Base-by-base conservation (phyloP, 2,329 filamentous ascomycete genomes). In the Emydomyces testavorans region DNA sequence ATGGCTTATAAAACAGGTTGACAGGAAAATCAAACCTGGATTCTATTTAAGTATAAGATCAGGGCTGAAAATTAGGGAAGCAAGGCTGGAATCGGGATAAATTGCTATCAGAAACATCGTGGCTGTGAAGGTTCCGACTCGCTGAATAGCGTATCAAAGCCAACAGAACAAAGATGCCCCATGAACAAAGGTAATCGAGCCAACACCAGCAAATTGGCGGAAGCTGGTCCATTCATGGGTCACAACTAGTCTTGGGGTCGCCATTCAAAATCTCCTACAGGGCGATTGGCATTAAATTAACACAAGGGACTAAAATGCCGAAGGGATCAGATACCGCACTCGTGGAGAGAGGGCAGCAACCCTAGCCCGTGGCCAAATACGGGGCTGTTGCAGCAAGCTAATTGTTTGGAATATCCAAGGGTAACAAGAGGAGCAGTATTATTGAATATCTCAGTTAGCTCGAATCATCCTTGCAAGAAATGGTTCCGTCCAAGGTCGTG, bases 311-410 rank as follows among this genome's bases (percentile, higher is more conserved):
- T 31, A 8, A 31, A 31, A 31, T 31, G 3, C 3, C 10, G 8
- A 11, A 31, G 11, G 32, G 32, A 4, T 8, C 16, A 16, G 32
- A 18, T 18, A 13, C 16, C 16, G 32, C 32, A 18, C 32, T 13
- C 32, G 16, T 16, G 13, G 32, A 18, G 16, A 15, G 13, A 24
- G n/a, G 13, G 21, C 21, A 29, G 42, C 23, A 15, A 10, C 34
- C 32, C 43, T 26, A 20, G 21, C 6, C 18, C 15, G 37, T n/a
- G n/a, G n/a, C n/a, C n/a, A 31, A 38, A 46, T 46, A 46, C 43
- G 43, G 43, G 43, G 35, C 34, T 46, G 34, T 28, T 31, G 43
- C 43, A 46, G 31, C 43, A 38, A 23, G 16, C 38, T 46, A 45
- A 23, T 29, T 46, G 24, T 20, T 28, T 29, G 13, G 15, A 20